Evolutionary conservation across 768 basidiomycete genomes (phyloP).

Genomic region (Pisolithus marmoratus): DNA sequence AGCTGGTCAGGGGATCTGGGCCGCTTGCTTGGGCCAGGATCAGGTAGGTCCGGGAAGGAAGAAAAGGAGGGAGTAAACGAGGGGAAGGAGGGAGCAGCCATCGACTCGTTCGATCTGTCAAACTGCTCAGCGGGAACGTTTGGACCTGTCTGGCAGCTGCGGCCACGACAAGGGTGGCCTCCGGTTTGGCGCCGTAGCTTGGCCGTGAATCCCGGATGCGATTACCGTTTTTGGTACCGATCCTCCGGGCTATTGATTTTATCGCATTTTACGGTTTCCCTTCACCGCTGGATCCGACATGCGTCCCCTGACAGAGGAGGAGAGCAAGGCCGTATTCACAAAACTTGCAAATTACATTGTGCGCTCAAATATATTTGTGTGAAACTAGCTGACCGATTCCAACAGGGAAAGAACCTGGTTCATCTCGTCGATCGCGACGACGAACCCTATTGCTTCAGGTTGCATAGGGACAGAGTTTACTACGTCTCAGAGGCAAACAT

Average conservation of each 20-base stretch:
- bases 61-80: conserved; percentile 62
- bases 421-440: conserved; percentile 93
- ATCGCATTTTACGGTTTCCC: conserved; percentile 12
- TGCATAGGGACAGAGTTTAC: conserved; percentile 92
- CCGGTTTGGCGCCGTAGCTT: no score
- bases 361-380: conserved; percentile 20
- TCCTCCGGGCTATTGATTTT: conserved; percentile 7
- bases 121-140: neutral
- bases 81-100: conserved; percentile 55
- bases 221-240: neutral
- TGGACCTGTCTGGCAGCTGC: neutral
- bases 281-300: conserved; percentile 39
- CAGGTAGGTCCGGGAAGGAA: conserved; percentile 59
- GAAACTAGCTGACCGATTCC: neutral
- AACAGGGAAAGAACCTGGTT: conserved; percentile 90
- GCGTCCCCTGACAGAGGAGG: conserved; percentile 95
- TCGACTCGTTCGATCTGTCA: conserved; percentile 8
- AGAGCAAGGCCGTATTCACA: conserved; percentile 92
- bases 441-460: conserved; percentile 91
- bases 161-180: no score
- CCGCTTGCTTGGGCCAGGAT: conserved; percentile 35
- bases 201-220: neutral
- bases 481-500: conserved; percentile 96
- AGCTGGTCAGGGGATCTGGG: conserved; percentile 12
- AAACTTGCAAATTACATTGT: conserved; percentile 98